Evolutionary conservation across 2,329 filamentous ascomycete species (phyloP).

Genomic region (Alternaria arborescens): DNA sequence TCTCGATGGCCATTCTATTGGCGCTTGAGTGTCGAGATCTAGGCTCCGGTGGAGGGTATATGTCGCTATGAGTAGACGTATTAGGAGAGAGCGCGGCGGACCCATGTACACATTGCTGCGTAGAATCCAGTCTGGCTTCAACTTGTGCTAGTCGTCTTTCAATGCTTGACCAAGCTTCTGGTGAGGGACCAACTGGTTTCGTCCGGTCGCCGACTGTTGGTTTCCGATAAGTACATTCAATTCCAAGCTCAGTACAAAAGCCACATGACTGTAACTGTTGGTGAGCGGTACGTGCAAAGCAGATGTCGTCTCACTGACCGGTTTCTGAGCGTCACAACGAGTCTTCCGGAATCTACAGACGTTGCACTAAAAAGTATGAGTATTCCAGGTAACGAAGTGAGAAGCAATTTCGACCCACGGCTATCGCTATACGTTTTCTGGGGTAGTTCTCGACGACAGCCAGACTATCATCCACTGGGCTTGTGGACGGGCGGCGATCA

Average conservation of each 20-base stretch:
- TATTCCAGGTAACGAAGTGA: constrained; percentile 8
- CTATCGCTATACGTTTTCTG: constrained; percentile 5
- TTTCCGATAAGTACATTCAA: constrained; percentile 41
- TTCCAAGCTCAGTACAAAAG: constrained; percentile 40
- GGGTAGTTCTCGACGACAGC: constrained; percentile 33
- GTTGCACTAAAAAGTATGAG: constrained; percentile 34
- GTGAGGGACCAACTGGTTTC: constrained; percentile 21
- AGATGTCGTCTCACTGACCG: constrained; percentile 10
- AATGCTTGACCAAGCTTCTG: constrained; percentile 33
- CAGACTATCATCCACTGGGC: constrained; percentile 17
- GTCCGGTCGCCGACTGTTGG: constrained; percentile 31
- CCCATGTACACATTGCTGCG: constrained; percentile 26
- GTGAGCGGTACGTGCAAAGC: neutral
- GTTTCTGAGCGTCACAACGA: constrained; percentile 38
- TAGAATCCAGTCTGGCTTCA: constrained; percentile 32
- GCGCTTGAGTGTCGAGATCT: constrained; percentile 28
- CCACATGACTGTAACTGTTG: neutral
- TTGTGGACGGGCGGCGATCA: constrained; percentile 13
- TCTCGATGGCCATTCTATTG: constrained; percentile 24
- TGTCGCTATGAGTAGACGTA: constrained; percentile 24
- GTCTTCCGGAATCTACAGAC: constrained; percentile 42
- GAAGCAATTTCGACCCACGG: neutral
- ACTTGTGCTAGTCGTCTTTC: constrained; percentile 36
- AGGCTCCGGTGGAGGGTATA: constrained; percentile 12
- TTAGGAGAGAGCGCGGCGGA: constrained; percentile 28